Conservation (phyloP, 768 basidiomycete genomes). For the Calocybe indica region DNA sequence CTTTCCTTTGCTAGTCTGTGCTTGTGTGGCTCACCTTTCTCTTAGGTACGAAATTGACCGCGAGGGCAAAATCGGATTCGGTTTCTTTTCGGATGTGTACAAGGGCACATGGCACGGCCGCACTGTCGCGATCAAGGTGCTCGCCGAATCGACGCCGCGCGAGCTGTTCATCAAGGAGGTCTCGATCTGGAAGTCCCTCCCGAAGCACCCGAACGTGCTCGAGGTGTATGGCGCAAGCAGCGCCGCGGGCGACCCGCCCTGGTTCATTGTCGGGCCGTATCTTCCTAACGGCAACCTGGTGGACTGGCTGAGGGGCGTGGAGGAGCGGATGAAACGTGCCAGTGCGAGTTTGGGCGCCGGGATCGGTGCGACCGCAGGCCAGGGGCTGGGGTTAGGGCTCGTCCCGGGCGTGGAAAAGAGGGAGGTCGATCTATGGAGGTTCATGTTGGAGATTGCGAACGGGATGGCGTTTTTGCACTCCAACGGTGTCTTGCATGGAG, state of each 20-base stretch:
- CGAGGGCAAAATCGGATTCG: conserved; percentile 61
- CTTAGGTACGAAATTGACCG: conserved; percentile 68
- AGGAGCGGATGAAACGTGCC: conserved; percentile 4
- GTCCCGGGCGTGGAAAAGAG: background rate
- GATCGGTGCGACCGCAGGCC: background rate
- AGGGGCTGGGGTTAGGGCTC: background rate
- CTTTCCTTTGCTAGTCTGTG: conserved; percentile 1
- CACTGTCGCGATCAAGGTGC: conserved; percentile 68
- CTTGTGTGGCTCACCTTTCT: background rate
- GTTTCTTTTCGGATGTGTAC: conserved; percentile 76
- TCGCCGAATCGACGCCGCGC: conserved; percentile 54
- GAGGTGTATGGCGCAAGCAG: conserved; percentile 76
- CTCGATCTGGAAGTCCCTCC: conserved; percentile 63
- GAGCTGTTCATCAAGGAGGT: conserved; percentile 66
- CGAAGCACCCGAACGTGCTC: conserved; percentile 61
- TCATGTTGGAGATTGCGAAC: conserved; percentile 68
- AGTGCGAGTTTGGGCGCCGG: conserved; percentile 2
- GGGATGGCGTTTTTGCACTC: conserved; percentile 81
- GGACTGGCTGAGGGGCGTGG: conserved; percentile 45
- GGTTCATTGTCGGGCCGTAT: conserved; percentile 78
- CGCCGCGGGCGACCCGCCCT: conserved; percentile 61
- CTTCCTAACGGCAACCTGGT: conserved; percentile 59
- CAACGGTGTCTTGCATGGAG: conserved; percentile 68
- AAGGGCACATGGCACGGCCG: conserved; percentile 65
- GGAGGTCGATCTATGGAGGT: conserved; percentile 44